phyloP scores from a whole-genome alignment of 495 filamentous ascomycete genomes.

The Baudoinia panamericana region DNA sequence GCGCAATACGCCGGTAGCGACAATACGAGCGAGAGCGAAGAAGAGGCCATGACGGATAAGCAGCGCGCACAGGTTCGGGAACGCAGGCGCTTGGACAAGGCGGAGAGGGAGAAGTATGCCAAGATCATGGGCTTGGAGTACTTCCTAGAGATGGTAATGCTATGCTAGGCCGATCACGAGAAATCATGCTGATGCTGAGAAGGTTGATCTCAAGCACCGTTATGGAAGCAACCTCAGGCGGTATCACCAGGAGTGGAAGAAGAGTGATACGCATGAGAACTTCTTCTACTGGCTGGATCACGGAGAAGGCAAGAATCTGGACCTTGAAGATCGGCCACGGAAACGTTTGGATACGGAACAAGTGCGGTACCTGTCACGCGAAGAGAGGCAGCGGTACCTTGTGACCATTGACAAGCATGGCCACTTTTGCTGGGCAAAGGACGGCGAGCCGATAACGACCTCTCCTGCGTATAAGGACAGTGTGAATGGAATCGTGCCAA shows the following conservation, averaged over 20 bases:
- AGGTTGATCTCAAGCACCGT: constrained; percentile 63
- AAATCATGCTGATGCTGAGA: too few species aligned
- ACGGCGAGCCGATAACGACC: constrained; percentile 62
- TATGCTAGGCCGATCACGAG: too few species aligned
- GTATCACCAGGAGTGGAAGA: constrained; percentile 79
- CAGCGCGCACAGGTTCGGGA: constrained; percentile 21
- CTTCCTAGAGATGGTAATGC: constrained; percentile 89
- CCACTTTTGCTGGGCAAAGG: constrained; percentile 38
- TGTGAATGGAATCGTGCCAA: constrained; percentile 58
- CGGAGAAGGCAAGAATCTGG: constrained; percentile 36
- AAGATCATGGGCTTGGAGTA: constrained; percentile 81
- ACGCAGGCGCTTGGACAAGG: constrained; percentile 29
- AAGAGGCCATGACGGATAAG: constrained; percentile 27
- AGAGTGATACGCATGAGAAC: constrained; percentile 60
- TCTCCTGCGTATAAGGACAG: constrained; percentile 64
- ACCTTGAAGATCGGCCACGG: constrained; percentile 29
- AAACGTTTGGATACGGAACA: constrained; percentile 28
- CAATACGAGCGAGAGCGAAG: constrained; percentile 31
- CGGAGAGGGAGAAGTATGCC: constrained; percentile 41
- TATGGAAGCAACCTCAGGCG: constrained; percentile 61
- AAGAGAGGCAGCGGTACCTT: constrained; percentile 30
- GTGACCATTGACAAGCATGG: constrained; percentile 30
- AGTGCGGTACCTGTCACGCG: constrained; percentile 32
- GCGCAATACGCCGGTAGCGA: constrained; percentile 57
- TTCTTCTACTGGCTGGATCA: constrained; percentile 96